Evolutionary conservation across 1,139 yeast genomes (phyloP), one percentile per base, ranked within the genome.

Genomic region (Diutina neorugosa): DNA sequence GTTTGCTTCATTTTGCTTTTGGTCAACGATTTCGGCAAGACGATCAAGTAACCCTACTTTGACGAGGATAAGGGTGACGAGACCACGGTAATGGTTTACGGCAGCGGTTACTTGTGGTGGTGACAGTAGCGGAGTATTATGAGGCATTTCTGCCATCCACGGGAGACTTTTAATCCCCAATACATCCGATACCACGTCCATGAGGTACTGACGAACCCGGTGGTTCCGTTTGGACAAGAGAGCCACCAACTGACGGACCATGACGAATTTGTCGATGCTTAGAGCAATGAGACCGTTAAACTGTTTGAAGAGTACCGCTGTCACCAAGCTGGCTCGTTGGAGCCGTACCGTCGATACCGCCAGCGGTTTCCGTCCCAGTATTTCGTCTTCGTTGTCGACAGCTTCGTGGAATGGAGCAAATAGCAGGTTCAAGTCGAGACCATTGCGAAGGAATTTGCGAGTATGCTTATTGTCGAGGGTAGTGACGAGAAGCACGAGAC

Each of bases 171-270:
- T 71, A 7, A 90, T 80, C 54, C 84, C 67, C 44, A 90, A 70
- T 2, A 87, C 69, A 61, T 87, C 91, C 44, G 84, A 75, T 44
- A 91, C 70, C 5, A 90, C 71, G 62, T 90, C 96, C 60, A 90
- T 69, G 5, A 90, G 65, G 42, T 80, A 77, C 41, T 80, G 86
- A 25, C 91, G 78, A 16, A 87, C 70, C 25, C 71, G 67, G 1
- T 75, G 65, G 21, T 79, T 73, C 0, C 86, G 85, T 54, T 82
- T 80, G 31, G 73, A 71, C 53, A 91, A 68, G 62, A 91, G 84
- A 44, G 76, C 70, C 1, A 91, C 69, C 42, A 93, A 69, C 54
- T 81, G 81, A 49, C 69, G 70, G 19, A 93, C 61, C 34, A 85
- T 77, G 53, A 73, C 73, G 59, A 81, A 85, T 55, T 80, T 67